These are phyloP conservation scores for Acer saccharum DNA, from an alignment of 345 rosid species.

Conservation along the genomic window DNA sequence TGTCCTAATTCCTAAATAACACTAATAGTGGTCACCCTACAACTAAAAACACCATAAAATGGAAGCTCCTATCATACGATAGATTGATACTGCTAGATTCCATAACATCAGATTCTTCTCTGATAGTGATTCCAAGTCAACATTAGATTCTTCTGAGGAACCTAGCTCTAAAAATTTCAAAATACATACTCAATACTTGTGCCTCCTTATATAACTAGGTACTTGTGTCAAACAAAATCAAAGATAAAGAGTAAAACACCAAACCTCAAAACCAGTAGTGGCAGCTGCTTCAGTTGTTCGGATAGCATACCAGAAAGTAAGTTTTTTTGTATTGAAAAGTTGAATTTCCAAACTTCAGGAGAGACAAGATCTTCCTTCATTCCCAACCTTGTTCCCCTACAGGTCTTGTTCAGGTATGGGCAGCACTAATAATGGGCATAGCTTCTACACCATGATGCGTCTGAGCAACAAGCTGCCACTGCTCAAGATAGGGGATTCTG, in stretches of 20 bases:
- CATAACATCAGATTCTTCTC: no score
- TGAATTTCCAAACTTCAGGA: background rate
- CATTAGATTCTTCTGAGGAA: background rate
- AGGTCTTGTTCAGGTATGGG: slow-evolving; percentile 9
- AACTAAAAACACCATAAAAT: background rate
- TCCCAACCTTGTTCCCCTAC: background rate
- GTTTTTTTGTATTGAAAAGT: background rate
- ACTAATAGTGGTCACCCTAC: background rate
- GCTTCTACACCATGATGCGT: slow-evolving; percentile 3
- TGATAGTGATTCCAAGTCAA: no score
- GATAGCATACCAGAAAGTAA: background rate
- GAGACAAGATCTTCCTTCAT: background rate
- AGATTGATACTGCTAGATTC: background rate
- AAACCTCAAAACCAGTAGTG: background rate
- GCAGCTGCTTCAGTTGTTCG: slow-evolving; percentile 8
- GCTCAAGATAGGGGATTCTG: background rate
- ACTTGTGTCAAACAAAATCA: background rate
- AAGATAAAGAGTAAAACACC: background rate
- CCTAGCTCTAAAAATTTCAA: background rate
- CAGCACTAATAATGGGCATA: slow-evolving; percentile 1
- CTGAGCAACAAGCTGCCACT: slow-evolving; percentile 11
- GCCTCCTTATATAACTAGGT: background rate
- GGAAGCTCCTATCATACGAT: background rate
- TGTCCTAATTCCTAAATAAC: background rate
- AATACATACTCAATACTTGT: background rate